These are phyloP conservation scores for Sclerotinia borealis DNA, from an alignment of 2,329 filamentous ascomycete genomes.

Conservation along the genomic window DNA sequence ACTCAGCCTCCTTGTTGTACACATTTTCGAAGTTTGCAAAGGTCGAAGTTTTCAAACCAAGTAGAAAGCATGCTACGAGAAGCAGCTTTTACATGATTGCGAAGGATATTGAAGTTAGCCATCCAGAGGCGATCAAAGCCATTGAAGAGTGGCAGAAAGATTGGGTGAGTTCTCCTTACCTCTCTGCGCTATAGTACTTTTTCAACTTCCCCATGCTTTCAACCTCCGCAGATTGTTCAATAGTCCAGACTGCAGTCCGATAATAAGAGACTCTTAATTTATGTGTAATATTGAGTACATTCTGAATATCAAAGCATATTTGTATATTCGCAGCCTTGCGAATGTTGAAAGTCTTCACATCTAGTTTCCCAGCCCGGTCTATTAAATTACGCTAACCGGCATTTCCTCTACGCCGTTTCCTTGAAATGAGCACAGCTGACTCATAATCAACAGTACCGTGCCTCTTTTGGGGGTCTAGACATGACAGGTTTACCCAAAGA, in stretches of 20 bases:
- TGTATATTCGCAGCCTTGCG: too few species aligned
- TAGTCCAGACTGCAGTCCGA: not conserved
- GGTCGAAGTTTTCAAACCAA: slow-evolving; percentile 24
- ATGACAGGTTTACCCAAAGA: slow-evolving; percentile 10
- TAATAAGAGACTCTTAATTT: not conserved
- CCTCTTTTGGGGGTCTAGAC: slow-evolving; percentile 21
- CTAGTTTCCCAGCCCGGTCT: too few species aligned
- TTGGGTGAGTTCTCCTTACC: slow-evolving; percentile 13
- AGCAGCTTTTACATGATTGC: slow-evolving; percentile 29
- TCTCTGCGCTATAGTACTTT: too few species aligned
- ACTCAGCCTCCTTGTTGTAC: slow-evolving; percentile 19
- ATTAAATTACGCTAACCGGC: too few species aligned
- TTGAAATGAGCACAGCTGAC: not conserved
- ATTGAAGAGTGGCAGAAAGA: slow-evolving; percentile 21
- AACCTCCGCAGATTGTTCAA: not conserved
- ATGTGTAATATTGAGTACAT: not conserved
- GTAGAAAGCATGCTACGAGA: slow-evolving; percentile 18
- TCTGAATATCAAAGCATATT: too few species aligned
- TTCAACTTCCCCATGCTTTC: not conserved
- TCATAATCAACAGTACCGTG: slow-evolving; percentile 3
- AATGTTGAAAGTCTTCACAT: not conserved
- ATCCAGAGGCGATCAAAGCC: slow-evolving; percentile 13
- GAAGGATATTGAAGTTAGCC: slow-evolving; percentile 18
- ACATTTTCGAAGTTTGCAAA: slow-evolving; percentile 23
- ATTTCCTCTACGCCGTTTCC: too few species aligned